Evolutionary conservation across 352 stramenopile genomes (phyloP), one percentile per base, ranked within the genome.

Genomic region (Achlya hypogyna): DNA sequence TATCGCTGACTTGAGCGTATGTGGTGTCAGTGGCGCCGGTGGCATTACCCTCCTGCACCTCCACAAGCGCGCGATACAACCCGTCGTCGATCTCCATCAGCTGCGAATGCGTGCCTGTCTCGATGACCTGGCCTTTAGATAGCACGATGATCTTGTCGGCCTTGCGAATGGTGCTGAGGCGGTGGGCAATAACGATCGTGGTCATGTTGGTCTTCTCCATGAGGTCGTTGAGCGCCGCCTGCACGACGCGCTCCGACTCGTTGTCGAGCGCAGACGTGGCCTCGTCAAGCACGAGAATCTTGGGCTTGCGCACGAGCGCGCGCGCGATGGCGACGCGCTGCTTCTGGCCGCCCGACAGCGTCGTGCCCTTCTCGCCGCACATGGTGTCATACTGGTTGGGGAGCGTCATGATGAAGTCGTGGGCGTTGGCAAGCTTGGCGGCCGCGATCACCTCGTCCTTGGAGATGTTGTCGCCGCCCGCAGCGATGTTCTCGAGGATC

Each of bases 401-500:
- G 51, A 98, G 81, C 22, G 76, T 67, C 64, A 80, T 81, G 62
- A 97, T 97, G 69, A 78, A 75, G 27, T 75, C 75, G 51, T 81
- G 75, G n/a, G 73, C 75, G 12, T 80, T 81, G 71, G 10, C 76
- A 74, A 27, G 74, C 34, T 82, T 79, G 18, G 73, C 75, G 20
- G 75, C 75, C 6, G 74, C 96, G 81, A 69, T 89, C 22, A 89
- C 81, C 68, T 89, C 80, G 27, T 85, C 80, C 10, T 79, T 74
- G 22, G 75, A 89, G 35, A 82, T 82, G 62, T 75, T 71, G 18
- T 75, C 75, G 20, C 71, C 79, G 34, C 82, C 89, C 32, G 81
- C 87, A 5, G 73, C 71, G 65, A 99, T 95, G 69, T 98, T 98
- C n/a, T 97, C 81, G 2, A 71, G 60, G 58, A 98, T 95, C 1